Evolutionary conservation across 2,329 filamentous ascomycete genomes (phyloP), one percentile per base, ranked within the genome.

Genomic region (Paecilomyces formosus): DNA sequence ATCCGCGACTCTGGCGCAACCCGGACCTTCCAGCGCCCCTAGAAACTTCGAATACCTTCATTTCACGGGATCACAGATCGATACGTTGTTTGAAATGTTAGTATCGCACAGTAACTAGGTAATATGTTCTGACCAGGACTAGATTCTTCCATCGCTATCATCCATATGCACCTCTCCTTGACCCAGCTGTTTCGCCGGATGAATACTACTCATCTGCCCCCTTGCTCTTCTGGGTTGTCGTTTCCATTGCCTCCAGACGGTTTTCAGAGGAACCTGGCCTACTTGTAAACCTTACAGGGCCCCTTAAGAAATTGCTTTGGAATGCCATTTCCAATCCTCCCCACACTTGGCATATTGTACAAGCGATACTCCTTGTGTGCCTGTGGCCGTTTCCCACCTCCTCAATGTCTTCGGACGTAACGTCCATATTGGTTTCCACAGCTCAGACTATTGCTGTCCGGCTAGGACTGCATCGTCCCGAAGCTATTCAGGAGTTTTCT

Each of bases 321-420:
- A 26, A 59, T 21, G 55, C 55, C 12, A 61, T 63, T 18, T 57
- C 65, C n/a, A 63, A 61, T 39, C 62, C 63, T 12, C 58, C 60
- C 12, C 61, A 62, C 35, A 58, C 59, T 1, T 62, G 62, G 45
- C 60, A 65, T 53, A 56, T 61, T 24, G 62, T 67, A 9, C 64
- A 66, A 33, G 58, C 64, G 9, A 58, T 67, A 6, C 52, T 64
- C 31, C 59, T 67, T 18, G 21, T 65, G 24, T 66, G 60, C 49
- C 60, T 63, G 60, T 67, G 65, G 65, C 65, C 65, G 13, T 63
- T 65, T 54, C 64, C 65, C 2, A 64, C 65, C 11, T 60, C 57
- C 21, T 63, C 60, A 11, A 55, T 63, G 3, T 60, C 56, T 2
- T 57, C 57, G 1, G 65, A 67, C 50, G 57, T 56, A 7, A 63